Base-by-base conservation (phyloP, 768 basidiomycete species). In the Rhodotorula paludigena region DNA sequence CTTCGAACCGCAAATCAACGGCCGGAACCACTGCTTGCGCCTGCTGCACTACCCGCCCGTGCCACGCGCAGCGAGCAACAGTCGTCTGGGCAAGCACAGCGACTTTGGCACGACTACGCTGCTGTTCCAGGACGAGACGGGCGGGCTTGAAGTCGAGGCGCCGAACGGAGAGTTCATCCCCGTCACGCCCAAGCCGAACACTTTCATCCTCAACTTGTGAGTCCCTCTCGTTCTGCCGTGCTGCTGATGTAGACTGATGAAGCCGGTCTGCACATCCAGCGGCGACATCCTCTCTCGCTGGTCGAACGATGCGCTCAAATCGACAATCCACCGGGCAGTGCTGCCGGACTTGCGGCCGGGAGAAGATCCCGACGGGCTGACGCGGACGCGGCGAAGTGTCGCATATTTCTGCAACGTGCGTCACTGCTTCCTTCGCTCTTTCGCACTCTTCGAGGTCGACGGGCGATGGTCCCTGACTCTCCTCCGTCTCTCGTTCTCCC, bases 71-170 rank as follows among this genome's bases (percentile, higher is more conserved):
- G 78, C 82, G 12, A 74, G 79, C 21, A 68, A 83, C 9, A 77
- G 79, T 1, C 76, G 84, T 18, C 82, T 84, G 44, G 82, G 81
- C 16, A 81, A 81, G 1, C 70, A 74, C 51, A 69, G 75, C 47
- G 86, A 87, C 75, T 86, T 83, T 66, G 82, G 82, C 6, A 83
- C 80, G 53, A 62, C 63, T 25, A 87, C 86, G 59, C 76, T 86
- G 12, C 77, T 87, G 6, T 79, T 86, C 57, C 86, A 87, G 76
- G 85, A 87, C 71, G 79, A 82, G 9, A 80, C 82, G 5, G 85
- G 85, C 11, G 86, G 86, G 0, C 79, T 87, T 7, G 85, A 87
- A 73, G 82, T 86, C 9, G 84, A 86, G 74, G 81, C 83, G 73
- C 84, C 76, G 28, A 81, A 83, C 9, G 84, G 83, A 3, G 35